Evolutionary conservation across 148 eudicot species (phyloP), one percentile per base, ranked within the genome.

Genomic region (Rhododendron ovatum): DNA sequence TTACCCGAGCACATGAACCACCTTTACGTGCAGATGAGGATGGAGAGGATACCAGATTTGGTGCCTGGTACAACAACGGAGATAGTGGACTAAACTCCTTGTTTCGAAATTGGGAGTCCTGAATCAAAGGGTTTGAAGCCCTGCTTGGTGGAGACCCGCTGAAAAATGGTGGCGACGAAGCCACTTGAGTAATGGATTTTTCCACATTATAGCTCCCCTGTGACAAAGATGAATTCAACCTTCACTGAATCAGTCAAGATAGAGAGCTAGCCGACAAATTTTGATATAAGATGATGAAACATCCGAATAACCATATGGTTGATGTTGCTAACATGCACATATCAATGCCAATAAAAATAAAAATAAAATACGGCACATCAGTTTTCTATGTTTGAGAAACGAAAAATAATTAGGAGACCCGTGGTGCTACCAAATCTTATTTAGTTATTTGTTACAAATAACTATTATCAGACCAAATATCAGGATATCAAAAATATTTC

Each of bases 71-170:
- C 39, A 35, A 57, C 28, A 88, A 83, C 5, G 92, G 84, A 86
- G 48, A 59, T 37, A 88, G 81, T 7, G 92, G 83, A 86, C 69
- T 87, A n/a, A 77, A 73, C 35, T 79, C 55, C 59, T 59, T 45
- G 84, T 71, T 69, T 51, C 91, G 86, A 81, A 94, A 94, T 14
- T 88, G 90, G n/a, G 88, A 88, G 80, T 94, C 98, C 78, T 92
- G 93, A 39, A 94, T 90, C 41, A 93, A 69, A 6, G 95, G 98
- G 81, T 94, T 94, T 1, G 94, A 91, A 24, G 91, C 93, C 89
- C 98, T 90, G 48, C 69, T 90, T 3, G 98, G 98, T 10, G 98
- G 98, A 35, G 98, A 94, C 43, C 98, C 95, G n/a, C 67, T 74
- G 82, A 89, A 94, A 87, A 92, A 94, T 69, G 95, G 95, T 7